These are phyloP conservation scores for Vitis labrusca DNA, from an alignment of 164 flowering plant genomes.

Conservation along the genomic window DNA sequence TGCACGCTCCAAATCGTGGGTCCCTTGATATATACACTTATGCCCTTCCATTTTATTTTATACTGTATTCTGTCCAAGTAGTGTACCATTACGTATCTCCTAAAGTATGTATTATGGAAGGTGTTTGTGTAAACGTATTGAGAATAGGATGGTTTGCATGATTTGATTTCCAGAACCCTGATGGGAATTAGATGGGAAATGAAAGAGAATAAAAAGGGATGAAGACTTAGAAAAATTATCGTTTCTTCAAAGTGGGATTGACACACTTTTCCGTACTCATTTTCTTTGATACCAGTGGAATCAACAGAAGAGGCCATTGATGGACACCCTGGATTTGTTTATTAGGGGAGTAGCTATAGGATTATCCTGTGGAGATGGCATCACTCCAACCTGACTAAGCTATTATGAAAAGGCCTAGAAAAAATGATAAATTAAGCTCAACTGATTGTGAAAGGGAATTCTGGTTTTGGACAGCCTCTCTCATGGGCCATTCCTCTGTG, in stretches of 20 bases:
- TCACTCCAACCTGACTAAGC: no score
- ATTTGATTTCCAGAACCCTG: no score
- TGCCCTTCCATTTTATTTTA: background rate
- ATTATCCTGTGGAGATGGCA: no score
- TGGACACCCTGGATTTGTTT: no score
- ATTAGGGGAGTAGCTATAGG: no score
- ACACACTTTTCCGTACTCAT: no score
- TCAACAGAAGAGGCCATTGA: no score
- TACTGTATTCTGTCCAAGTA: background rate
- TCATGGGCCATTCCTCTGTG: background rate
- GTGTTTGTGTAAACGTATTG: background rate
- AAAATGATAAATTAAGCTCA: background rate
- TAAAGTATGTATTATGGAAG: background rate
- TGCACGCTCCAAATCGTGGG: slow-evolving; percentile 9
- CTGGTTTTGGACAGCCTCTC: background rate
- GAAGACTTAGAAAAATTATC: background rate
- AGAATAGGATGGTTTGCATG: no score
- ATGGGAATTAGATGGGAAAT: background rate
- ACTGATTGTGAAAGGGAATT: background rate
- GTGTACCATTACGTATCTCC: background rate
- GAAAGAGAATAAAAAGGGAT: background rate
- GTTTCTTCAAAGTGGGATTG: no score
- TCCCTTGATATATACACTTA: background rate
- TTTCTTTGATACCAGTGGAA: no score
- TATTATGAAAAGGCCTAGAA: background rate